A percentile compares a stretch with the other conserved stretches of the same genome.
Evolutionary conservation across 2,329 filamentous ascomycete genomes (phyloP).

Genomic region (Colletotrichum shisoi): DNA sequence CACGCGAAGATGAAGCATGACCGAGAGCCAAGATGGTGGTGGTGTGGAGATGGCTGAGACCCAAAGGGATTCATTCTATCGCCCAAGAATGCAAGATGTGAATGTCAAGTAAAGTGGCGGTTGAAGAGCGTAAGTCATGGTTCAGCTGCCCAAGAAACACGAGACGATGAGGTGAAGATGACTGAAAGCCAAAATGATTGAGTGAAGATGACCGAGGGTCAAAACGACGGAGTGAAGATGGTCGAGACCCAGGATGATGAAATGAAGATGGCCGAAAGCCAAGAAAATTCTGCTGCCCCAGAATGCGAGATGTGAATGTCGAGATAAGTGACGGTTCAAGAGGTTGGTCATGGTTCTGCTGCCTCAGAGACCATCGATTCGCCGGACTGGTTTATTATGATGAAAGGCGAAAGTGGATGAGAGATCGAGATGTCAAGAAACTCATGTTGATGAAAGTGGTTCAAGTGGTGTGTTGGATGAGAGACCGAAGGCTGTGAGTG

Average conservation of each 20-base stretch:
- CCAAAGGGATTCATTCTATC: background rate
- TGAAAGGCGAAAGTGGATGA: too few species aligned
- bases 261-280: background rate
- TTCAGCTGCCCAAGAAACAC: background rate
- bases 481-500: background rate
- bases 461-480: background rate
- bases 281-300: too few species aligned
- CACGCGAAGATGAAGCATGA: background rate
- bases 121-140: background rate
- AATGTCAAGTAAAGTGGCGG: background rate
- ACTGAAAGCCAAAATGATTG: background rate
- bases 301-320: too few species aligned
- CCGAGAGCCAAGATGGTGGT: too few species aligned
- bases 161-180: background rate
- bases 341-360: too few species aligned
- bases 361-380: too few species aligned
- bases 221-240: background rate
- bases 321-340: too few species aligned
- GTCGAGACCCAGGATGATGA: background rate
- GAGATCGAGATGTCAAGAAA: background rate
- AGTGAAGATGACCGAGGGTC: background rate
- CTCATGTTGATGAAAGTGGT: background rate
- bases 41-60: background rate
- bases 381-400: too few species aligned
- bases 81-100: background rate